phyloP scores from a whole-genome alignment of 176 grass and related monocot genomes.

The Pontederia paniculata region DNA sequence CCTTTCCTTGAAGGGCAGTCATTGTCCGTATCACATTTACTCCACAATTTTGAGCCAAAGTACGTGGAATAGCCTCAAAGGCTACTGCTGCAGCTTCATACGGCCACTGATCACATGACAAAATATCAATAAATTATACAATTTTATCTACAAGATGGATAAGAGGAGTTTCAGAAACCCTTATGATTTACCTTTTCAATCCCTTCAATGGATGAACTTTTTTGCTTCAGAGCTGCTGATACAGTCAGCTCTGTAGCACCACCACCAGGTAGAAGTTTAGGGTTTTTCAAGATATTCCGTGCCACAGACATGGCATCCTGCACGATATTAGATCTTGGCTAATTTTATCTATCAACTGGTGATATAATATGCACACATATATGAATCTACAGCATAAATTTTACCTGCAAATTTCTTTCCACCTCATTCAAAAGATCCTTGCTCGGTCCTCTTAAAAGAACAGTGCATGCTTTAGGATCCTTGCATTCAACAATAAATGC shows the following conservation, averaged over 20 bases:
- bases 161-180: no score
- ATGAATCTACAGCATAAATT: not conserved
- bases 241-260: constrained; percentile 93
- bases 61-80: constrained; percentile 95
- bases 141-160: no score
- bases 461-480: constrained; percentile 97
- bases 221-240: constrained; percentile 81
- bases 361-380: not conserved
- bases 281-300: constrained; percentile 91
- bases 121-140: constrained; percentile 17
- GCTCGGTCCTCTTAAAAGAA: constrained; percentile 88
- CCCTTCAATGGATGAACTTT: constrained; percentile 90
- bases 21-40: constrained; percentile 95
- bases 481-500: constrained; percentile 86
- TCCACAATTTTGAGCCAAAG: constrained; percentile 89
- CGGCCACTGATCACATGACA: constrained; percentile 66
- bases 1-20: constrained; percentile 97
- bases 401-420: constrained; percentile 90
- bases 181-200: constrained; percentile 64
- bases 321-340: not conserved
- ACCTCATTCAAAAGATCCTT: constrained; percentile 97
- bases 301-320: constrained; percentile 95
- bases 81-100: constrained; percentile 99
- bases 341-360: not conserved
- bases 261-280: constrained; percentile 90